Base-by-base conservation (phyloP, 768 basidiomycete genomes). In the Mycena epipterygia region DNA sequence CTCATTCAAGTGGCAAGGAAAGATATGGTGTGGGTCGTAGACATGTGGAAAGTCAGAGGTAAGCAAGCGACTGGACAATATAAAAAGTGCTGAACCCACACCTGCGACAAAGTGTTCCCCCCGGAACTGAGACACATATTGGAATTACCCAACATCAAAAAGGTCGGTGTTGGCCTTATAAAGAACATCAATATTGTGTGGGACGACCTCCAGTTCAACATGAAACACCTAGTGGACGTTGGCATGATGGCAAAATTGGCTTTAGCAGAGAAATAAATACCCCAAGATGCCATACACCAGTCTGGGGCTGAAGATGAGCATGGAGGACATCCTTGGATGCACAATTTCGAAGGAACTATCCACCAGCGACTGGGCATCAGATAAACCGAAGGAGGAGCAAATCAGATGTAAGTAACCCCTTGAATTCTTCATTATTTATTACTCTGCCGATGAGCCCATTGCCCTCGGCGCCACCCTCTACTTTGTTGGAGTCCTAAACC, bases 41-140 rank as follows among this genome's bases (percentile, higher is more conserved):
- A 62, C 33, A 33, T 62, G 42, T n/a, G 42, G 42, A 32, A 44
- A n/a, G 46, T 60, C 1, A 32, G 13, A 60, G 42, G 58, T 60
- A n/a, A 46, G 42, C n/a, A n/a, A n/a, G n/a, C n/a, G 13, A 6
- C 3, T 23, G 32, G 23, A 0, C 21, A 7, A 55, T 21, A 35
- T 14, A 32, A 5, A 23, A 2, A 23, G 53, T 2, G 2, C 5
- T n/a, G n/a, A n/a, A n/a, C n/a, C 35, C 53, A 19, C 52, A 30
- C 9, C 6, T 21, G 7, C 21, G 6, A n/a, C 21, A n/a, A 16
- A 55, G 53, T 21, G 7, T 1, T 55, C 11, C 53, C 53, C 9
- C n/a, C 3, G 32, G 32, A 55, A 17, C 33, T 55, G 4, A 23
- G 2, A 7, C 9, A 33, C 2, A 55, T 55, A 13, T 7, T 55